Evolutionary conservation across 192 early-diverging fungal genomes (phyloP), one percentile per base, ranked within the genome.

Genomic region (Funneliformis mosseae): DNA sequence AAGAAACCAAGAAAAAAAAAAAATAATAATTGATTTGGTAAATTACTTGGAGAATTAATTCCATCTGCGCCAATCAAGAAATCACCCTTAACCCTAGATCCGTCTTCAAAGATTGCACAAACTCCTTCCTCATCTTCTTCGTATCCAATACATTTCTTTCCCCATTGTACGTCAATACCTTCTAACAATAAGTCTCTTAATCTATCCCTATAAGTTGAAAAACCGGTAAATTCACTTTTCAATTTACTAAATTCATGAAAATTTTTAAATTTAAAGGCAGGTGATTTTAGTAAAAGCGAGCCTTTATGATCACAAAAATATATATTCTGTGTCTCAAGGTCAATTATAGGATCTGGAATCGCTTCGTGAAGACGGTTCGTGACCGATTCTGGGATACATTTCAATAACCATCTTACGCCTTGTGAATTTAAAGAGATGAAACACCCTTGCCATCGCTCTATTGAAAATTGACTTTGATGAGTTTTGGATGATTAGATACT

Each of bases 141-240:
- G 60, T 75, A 75, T 60, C 74, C 48, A n/a, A 75, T 28, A 27
- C 27, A 38, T 50, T 75, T 50, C 33, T 75, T 75, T 39, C 48
- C 41, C 74, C 74, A 75, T 33, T 41, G 14, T 14, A 75, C 74
- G 33, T 75, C 74, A 18, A 75, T 12, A n/a, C 74, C 46, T 38
- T 75, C 46, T 59, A 75, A 39, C 8, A 75, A 55, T 38, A 75
- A 48, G 14, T 75, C 55, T 23, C 74, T 75, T 60, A 75, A 59
- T 50, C 12, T 60, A 59, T 50, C 27, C 16, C 74, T 48, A 75
- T 25, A 75, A 18, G 48, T n/a, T 38, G 59, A 21, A 6, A 60
- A 18, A 2, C 11, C n/a, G 5, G 74, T 55, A 55, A 55, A 55
- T 21, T 21, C 23, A 59, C 28, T 21, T 18, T 41, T 12, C 8